Conservation (phyloP, 148 eudicot species). For the Nyssa sinensis region DNA sequence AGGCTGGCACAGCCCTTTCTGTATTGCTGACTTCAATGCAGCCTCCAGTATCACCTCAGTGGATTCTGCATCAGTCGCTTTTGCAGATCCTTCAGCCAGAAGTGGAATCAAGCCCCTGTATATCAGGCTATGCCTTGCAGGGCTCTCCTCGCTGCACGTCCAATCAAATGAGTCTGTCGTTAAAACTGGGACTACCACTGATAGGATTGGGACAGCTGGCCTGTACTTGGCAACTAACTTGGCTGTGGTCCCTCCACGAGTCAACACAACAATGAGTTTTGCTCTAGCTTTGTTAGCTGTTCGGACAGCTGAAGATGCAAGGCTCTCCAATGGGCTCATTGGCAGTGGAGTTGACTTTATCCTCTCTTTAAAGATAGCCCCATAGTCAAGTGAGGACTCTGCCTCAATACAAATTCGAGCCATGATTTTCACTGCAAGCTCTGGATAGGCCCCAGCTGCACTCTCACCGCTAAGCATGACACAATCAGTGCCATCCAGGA, state of each 20-base stretch:
- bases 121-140: slow-evolving; percentile 72
- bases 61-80: slow-evolving; percentile 87
- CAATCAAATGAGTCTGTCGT: slow-evolving; percentile 68
- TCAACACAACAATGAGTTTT: slow-evolving; percentile 77
- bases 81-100: slow-evolving; percentile 86
- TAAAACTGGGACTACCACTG: slow-evolving; percentile 72
- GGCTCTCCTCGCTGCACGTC: slow-evolving; percentile 71
- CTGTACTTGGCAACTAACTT: slow-evolving; percentile 76
- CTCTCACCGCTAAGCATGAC: slow-evolving; percentile 85
- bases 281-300: slow-evolving; percentile 83
- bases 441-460: slow-evolving; percentile 91
- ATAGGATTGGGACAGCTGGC: slow-evolving; percentile 75
- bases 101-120: slow-evolving; percentile 71
- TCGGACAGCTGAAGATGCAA: slow-evolving; percentile 85
- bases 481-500: slow-evolving; percentile 81
- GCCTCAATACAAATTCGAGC: slow-evolving; percentile 83
- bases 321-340: slow-evolving; percentile 85
- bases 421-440: slow-evolving; percentile 81
- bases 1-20: slow-evolving; percentile 51
- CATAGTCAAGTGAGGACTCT: slow-evolving; percentile 72
- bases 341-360: slow-evolving; percentile 73
- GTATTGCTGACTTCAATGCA: slow-evolving; percentile 63
- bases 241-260: slow-evolving; percentile 91
- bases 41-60: slow-evolving; percentile 82
- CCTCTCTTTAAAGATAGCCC: slow-evolving; percentile 63